Percentiles rank a stretch among this genome's conserved stretches.
Conservation (phyloP, 1,284 basidiomycete genomes). For the Prillingera fragicola region DNA sequence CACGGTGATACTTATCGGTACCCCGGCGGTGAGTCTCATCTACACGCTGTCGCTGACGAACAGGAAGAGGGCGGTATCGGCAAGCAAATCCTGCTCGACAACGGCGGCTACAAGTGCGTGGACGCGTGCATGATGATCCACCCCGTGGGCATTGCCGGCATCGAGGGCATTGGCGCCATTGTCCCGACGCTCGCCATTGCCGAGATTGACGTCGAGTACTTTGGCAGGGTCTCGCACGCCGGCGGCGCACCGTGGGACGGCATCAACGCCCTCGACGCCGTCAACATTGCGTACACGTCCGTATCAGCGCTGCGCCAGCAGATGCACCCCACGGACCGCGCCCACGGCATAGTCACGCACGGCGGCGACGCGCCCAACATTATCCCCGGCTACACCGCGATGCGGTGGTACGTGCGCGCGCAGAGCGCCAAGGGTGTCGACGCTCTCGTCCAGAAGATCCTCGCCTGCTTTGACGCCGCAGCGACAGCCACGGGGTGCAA, state of each 20-base stretch:
- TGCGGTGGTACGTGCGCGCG: conserved; percentile 64
- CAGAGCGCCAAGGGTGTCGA: conserved; percentile 57
- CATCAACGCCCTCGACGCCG: conserved; percentile 76
- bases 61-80: conserved; percentile 75
- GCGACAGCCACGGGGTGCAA: conserved; percentile 64
- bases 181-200: conserved; percentile 26
- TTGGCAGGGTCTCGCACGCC: conserved; percentile 60
- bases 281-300: conserved; percentile 68
- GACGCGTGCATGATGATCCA: conserved; percentile 32
- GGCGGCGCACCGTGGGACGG: conserved; percentile 59
- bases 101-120: conserved; percentile 52
- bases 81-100: conserved; percentile 65
- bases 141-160: conserved; percentile 7
- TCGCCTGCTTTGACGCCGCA: conserved; percentile 60
- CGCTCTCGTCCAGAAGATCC: conserved; percentile 54
- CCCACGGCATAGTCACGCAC: conserved; percentile 8
- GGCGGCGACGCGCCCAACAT: conserved; percentile 38
- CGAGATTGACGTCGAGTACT: conserved; percentile 29
- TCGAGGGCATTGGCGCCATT: conserved; percentile 14
- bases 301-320: conserved; percentile 72
- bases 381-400: conserved; percentile 69
- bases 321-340: conserved; percentile 19
- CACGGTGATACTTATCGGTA: conserved; percentile 71
- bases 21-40: conserved; percentile 58
- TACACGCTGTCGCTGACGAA: too few relatives aligned